phyloP scores from a whole-genome alignment of 148 eudicot genomes.

The Rheum nobile region DNA sequence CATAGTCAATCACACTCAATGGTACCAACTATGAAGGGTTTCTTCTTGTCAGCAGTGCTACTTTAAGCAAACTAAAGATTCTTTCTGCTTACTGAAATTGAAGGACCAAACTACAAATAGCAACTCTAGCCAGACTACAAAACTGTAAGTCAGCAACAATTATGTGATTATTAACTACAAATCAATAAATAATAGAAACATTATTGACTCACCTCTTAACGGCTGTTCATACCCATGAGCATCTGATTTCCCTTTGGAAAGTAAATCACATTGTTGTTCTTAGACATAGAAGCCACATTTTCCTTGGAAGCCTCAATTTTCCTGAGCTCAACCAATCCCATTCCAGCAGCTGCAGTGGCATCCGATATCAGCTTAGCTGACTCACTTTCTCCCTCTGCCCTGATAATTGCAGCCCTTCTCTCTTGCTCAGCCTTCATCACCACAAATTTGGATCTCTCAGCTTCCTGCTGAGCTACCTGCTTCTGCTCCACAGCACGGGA shows the following conservation, averaged over 20 bases:
- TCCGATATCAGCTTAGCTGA: conserved; percentile 91
- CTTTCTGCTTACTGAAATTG: background rate
- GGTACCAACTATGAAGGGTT: no score
- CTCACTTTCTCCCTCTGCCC: conserved; percentile 99
- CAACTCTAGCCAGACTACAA: background rate
- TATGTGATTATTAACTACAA: background rate
- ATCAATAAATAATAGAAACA: background rate
- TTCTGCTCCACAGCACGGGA: conserved; percentile 97
- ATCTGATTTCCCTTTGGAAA: conserved; percentile 50
- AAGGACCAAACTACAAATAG: background rate
- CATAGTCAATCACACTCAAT: background rate
- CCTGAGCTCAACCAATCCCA: conserved; percentile 90
- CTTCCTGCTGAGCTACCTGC: conserved; percentile 99
- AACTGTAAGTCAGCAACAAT: background rate
- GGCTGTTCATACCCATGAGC: conserved; percentile 54
- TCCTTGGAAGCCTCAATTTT: conserved; percentile 97
- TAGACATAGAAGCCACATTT: conserved; percentile 52
- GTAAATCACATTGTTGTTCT: conserved; percentile 54
- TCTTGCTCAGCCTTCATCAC: conserved; percentile 96
- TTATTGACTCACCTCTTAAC: conserved; percentile 27
- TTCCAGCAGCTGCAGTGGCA: conserved; percentile 76
- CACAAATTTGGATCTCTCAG: conserved; percentile 91
- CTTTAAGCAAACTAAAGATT: background rate
- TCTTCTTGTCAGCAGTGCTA: background rate
- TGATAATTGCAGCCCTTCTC: conserved; percentile 80